These are phyloP conservation scores for Russula sp. DNA, from an alignment of 768 basidiomycete genomes.

Conservation along the genomic window DNA sequence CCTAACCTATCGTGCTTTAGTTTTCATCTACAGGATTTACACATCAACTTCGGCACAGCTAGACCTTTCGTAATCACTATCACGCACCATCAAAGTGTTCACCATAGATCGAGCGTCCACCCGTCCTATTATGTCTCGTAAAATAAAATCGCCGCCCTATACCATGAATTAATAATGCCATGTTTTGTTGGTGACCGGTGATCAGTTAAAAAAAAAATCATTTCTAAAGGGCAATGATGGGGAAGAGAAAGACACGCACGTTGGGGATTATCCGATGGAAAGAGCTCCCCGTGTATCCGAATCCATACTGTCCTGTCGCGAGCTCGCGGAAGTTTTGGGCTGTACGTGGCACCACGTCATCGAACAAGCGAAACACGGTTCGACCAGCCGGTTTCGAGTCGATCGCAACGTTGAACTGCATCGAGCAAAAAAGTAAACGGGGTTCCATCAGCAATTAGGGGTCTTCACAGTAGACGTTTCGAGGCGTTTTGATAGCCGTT, in stretches of 20 bases:
- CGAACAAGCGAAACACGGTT: not conserved
- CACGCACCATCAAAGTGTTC: slow-evolving; percentile 29
- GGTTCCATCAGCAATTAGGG: too few species aligned
- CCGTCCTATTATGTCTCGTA: slow-evolving; percentile 31
- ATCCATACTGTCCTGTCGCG: not conserved
- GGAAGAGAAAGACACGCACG: not conserved
- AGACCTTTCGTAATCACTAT: not conserved
- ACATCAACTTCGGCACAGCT: not conserved
- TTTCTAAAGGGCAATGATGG: not conserved
- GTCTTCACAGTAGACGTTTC: too few species aligned
- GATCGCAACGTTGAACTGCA: not conserved
- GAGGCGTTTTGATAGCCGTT: too few species aligned
- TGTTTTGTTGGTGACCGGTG: too few species aligned
- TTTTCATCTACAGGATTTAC: slow-evolving; percentile 31
- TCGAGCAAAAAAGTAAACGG: not conserved
- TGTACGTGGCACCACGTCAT: not conserved
- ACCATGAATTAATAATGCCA: slow-evolving; percentile 31
- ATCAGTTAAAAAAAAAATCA: not conserved
- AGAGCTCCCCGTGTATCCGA: not conserved
- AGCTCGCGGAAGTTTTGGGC: not conserved
- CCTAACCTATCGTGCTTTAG: slow-evolving; percentile 34
- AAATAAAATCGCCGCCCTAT: slow-evolving; percentile 38
- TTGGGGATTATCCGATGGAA: not conserved
- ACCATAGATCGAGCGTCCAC: slow-evolving; percentile 36
- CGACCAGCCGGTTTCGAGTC: too few species aligned